Evolutionary conservation across 495 filamentous ascomycete species (phyloP).

Genomic region (Lepidopterella palustris): DNA sequence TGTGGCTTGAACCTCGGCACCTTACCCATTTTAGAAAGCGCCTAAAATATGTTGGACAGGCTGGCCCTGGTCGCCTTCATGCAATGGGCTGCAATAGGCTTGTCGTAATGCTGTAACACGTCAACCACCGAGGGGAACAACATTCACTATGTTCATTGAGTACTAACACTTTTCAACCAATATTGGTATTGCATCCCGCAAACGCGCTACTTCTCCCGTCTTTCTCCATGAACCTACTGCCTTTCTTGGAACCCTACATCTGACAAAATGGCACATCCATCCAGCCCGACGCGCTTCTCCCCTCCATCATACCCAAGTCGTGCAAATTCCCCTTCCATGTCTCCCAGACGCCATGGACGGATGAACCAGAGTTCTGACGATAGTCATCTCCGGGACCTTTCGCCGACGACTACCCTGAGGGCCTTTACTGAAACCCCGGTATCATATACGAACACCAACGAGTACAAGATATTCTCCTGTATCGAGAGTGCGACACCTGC

Average conservation of each 20-base stretch:
- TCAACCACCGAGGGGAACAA: not conserved
- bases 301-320: slow-evolving; percentile 19
- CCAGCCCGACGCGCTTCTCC: slow-evolving; percentile 17
- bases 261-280: slow-evolving; percentile 16
- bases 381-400: slow-evolving; percentile 30
- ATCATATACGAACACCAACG: slow-evolving; percentile 20
- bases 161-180: not conserved
- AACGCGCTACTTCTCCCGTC: not conserved
- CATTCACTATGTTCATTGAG: not conserved
- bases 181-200: not conserved
- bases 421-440: slow-evolving; percentile 28
- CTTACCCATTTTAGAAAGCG: too few relatives aligned
- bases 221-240: slow-evolving; percentile 6
- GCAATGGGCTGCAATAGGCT: too few relatives aligned
- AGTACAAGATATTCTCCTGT: slow-evolving; percentile 27
- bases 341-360: slow-evolving; percentile 18
- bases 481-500: slow-evolving; percentile 31
- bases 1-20: not conserved
- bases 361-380: slow-evolving; percentile 15
- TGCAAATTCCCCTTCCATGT: slow-evolving; percentile 25
- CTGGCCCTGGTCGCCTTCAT: too few relatives aligned
- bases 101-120: not conserved
- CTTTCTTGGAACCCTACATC: not conserved
- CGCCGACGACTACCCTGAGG: slow-evolving; percentile 32
- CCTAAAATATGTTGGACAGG: too few relatives aligned